Evolutionary conservation across 1,139 yeast genomes (phyloP).

Genomic region (Geotrichum australiense): DNA sequence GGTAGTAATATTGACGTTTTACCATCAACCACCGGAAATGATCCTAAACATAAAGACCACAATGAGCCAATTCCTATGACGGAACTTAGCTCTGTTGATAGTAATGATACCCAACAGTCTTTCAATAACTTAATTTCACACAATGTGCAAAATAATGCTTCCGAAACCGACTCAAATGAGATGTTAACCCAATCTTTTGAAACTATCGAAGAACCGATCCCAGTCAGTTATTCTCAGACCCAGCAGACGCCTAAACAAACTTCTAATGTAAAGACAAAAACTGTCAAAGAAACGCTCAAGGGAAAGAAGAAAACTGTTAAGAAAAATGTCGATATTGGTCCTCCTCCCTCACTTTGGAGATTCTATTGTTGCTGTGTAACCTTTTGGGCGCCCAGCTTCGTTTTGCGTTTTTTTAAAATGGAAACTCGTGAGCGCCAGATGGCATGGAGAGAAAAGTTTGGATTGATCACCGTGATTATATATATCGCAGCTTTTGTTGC

Average conservation of each 20-base stretch:
- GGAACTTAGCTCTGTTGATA: not conserved
- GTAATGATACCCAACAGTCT: not conserved
- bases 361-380: conserved; percentile 67
- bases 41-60: conserved; percentile 37
- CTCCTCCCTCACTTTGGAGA: conserved; percentile 55
- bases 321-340: conserved; percentile 2
- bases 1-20: conserved; percentile 38
- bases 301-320: not conserved
- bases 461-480: conserved; percentile 59
- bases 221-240: no score
- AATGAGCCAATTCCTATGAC: conserved; percentile 5
- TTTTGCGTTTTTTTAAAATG: conserved; percentile 61
- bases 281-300: not conserved
- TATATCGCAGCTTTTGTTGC: conserved; percentile 67
- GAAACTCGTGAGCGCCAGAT: conserved; percentile 62
- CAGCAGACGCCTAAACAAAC: no score
- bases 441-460: conserved; percentile 93
- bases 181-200: no score
- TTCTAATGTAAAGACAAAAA: no score
- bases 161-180: no score
- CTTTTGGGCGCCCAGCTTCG: conserved; percentile 83
- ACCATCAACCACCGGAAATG: conserved; percentile 60
- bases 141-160: no score
- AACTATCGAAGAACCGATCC: no score
- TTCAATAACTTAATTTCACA: no score